Percentiles rank a stretch among this genome's conserved stretches.
Evolutionary conservation across 352 stramenopile genomes (phyloP).

Genomic region (Phytopythium oedochilum): DNA sequence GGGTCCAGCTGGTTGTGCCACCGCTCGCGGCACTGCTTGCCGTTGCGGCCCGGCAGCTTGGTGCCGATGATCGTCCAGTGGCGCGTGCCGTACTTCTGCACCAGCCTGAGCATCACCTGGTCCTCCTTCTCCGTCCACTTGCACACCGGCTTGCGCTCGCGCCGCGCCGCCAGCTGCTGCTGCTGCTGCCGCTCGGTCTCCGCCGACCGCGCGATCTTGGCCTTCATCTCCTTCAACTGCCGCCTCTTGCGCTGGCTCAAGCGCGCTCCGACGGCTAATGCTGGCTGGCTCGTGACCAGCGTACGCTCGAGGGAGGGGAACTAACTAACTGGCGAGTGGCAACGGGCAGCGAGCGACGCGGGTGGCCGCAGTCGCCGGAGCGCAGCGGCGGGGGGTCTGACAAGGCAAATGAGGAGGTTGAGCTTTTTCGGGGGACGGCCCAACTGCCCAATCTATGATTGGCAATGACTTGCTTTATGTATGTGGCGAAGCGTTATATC

Average conservation of each 20-base stretch:
- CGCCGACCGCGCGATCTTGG: neutral
- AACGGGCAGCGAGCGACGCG: neutral
- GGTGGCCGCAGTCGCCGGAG: too few relatives aligned
- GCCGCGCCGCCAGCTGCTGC: conserved; percentile 9
- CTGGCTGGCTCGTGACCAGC: neutral
- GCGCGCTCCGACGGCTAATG: neutral
- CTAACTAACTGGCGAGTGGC: neutral
- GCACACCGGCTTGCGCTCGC: conserved; percentile 72
- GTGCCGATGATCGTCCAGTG: conserved; percentile 98
- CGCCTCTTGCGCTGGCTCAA: neutral
- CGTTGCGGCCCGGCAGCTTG: conserved; percentile 90
- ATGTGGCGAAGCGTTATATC: conserved; percentile 41
- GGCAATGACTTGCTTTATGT: conserved; percentile 33
- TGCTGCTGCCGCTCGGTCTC: neutral
- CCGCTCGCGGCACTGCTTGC: conserved; percentile 95
- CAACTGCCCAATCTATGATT: conserved; percentile 38
- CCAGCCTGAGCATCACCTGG: conserved; percentile 79
- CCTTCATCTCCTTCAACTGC: neutral
- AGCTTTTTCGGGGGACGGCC: conserved; percentile 4
- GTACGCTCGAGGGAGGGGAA: conserved; percentile 2
- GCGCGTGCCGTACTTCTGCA: conserved; percentile 91
- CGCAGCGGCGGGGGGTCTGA: too few relatives aligned
- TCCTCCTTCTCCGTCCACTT: conserved; percentile 90
- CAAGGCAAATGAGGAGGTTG: too few relatives aligned
- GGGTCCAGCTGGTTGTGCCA: conserved; percentile 96